A percentile compares a stretch with the other conserved stretches of the same genome.
Evolutionary conservation across 257 asterid species (phyloP).

Genomic region (Nicotiana undulata): DNA sequence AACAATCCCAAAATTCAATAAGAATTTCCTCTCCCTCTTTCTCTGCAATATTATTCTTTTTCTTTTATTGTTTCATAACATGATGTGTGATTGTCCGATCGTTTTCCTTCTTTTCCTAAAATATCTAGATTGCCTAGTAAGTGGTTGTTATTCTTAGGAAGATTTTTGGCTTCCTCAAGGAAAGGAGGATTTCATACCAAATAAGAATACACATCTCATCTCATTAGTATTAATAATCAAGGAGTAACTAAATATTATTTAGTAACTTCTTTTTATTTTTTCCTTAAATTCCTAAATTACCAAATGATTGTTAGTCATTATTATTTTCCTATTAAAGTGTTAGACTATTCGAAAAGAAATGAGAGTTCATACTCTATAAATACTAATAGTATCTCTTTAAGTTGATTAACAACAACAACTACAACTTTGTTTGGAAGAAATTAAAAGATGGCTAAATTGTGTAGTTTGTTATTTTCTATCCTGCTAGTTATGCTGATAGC

Average conservation of each 20-base stretch:
- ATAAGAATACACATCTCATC: background rate
- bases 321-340: no score
- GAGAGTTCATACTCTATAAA: background rate
- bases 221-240: background rate
- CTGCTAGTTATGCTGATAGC: background rate
- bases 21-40: no score
- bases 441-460: background rate
- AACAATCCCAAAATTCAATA: no score
- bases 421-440: background rate
- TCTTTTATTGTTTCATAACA: no score
- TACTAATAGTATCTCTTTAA: background rate
- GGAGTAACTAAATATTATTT: background rate
- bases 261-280: background rate
- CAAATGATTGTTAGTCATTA: background rate
- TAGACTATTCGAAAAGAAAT: background rate
- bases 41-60: no score
- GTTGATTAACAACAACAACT: background rate
- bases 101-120: background rate
- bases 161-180: background rate
- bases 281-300: background rate
- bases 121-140: background rate
- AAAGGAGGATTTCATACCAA: background rate
- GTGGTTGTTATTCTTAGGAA: background rate
- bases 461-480: background rate
- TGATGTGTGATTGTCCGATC: no score